Evolutionary conservation across 2,329 filamentous ascomycete species (phyloP).

Genomic region (Penicillium sp.): DNA sequence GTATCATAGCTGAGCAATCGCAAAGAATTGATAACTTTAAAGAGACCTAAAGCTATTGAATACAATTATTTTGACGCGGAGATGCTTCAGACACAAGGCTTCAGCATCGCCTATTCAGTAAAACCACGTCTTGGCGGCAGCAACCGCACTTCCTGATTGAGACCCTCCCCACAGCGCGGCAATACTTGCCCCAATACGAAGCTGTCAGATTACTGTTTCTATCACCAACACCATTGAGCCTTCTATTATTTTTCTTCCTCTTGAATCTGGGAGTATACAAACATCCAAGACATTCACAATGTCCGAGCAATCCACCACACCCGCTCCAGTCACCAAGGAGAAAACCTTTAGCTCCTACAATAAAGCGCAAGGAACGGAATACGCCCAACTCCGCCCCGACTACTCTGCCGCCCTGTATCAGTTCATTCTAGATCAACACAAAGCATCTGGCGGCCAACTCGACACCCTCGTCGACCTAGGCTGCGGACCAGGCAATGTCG

Average conservation of each 20-base stretch:
- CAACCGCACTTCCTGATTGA: neutral
- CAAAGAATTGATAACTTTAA: too few relatives aligned
- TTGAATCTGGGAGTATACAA: neutral
- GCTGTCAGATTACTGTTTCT: neutral
- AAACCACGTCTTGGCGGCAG: neutral
- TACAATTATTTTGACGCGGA: neutral
- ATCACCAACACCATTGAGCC: neutral
- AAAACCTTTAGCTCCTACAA: constrained; percentile 22
- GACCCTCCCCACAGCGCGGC: neutral
- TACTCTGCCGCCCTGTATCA: constrained; percentile 51
- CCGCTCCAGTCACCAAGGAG: constrained; percentile 11
- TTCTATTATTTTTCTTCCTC: neutral
- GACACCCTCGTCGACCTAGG: constrained; percentile 53
- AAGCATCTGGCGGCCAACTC: constrained; percentile 45
- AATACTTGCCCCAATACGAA: neutral
- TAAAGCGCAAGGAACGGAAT: constrained; percentile 24
- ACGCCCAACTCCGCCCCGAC: constrained; percentile 47
- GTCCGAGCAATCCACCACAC: constrained; percentile 1
- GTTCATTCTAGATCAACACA: constrained; percentile 48
- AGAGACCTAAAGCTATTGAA: too few relatives aligned
- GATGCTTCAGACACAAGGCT: neutral
- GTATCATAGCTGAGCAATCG: too few relatives aligned
- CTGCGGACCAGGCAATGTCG: constrained; percentile 55
- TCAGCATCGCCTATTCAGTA: neutral
- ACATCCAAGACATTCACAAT: neutral